Evolutionary conservation across 106 monocot genomes (phyloP), one percentile per base, ranked within the genome.

Genomic region (Iris macrosiphon): DNA sequence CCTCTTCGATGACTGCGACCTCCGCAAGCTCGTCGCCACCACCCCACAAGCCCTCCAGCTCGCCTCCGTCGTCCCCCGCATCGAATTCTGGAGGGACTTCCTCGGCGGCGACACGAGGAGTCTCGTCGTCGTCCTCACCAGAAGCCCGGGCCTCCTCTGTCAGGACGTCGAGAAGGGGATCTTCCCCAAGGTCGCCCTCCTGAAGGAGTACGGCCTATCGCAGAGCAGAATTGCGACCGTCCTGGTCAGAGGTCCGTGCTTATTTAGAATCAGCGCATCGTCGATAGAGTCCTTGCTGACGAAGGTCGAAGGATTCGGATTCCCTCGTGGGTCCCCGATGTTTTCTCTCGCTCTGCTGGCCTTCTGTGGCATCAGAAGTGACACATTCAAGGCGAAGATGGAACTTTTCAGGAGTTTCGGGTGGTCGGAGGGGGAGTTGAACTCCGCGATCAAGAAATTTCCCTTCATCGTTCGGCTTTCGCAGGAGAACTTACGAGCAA

Each of bases 351-450:
- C 8, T 4, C 34, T 64, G 5, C 1, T 4, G 3, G 12, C 52
- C 19, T 0, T 52, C 16, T 4, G 18, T 13, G 4, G 19, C 18
- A 33, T 48, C 1, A 7, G 23, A n/a, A 20, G 4, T n/a, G 24
- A 38, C 0, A 48, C 5, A 0, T 50, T 72, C 10, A 3, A 63
- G 21, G 39, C 21, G 1, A 63, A 42, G 20, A 45, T 49, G 41
- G 40, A 50, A 25, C 11, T 72, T 10, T n/a, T 72, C 40, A 49
- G 3, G 33, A 31, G 41, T 20, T 64, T 40, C 6, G 64, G 64
- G 7, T 72, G 64, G 72, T 64, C 64, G 19, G 72, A 72, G 23
- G 4, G 14, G 0, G 49, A 50, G 4, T 62, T 64, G 20, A 9
- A 56, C 15, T 18, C 28, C 0, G 71, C 71, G 30, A 27, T 63